phyloP scores from a whole-genome alignment of 2,329 filamentous ascomycete genomes.

The Diaporthe citri region DNA sequence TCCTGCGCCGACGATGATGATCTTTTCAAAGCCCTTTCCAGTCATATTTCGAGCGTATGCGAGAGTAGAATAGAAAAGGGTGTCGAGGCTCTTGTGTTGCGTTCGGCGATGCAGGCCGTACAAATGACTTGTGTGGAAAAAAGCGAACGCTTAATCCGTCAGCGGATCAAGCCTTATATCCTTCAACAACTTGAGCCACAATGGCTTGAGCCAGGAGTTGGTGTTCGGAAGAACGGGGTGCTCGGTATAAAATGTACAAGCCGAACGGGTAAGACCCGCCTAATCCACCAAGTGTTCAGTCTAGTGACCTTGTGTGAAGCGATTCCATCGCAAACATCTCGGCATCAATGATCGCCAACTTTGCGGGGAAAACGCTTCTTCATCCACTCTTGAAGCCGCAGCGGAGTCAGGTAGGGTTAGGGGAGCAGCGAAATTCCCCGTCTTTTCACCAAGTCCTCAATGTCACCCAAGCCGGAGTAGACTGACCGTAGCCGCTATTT shows the following conservation, averaged over 20 bases:
- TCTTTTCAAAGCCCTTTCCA: constrained; percentile 43
- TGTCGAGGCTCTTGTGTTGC: neutral
- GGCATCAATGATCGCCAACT: constrained; percentile 15
- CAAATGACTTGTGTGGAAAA: too few relatives aligned
- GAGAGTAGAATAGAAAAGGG: neutral
- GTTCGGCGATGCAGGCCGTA: neutral
- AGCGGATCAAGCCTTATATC: too few relatives aligned
- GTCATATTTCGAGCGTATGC: constrained; percentile 3
- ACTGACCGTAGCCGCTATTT: neutral
- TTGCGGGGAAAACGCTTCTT: constrained; percentile 24
- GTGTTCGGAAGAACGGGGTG: neutral
- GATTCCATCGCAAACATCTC: constrained; percentile 5
- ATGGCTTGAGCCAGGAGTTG: neutral
- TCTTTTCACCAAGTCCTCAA: neutral
- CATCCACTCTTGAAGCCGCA: neutral
- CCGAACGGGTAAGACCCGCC: constrained; percentile 3
- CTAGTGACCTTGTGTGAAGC: constrained; percentile 1
- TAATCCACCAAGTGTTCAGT: neutral
- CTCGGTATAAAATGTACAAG: constrained; percentile 19
- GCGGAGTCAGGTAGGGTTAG: constrained; percentile 9
- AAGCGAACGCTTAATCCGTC: too few relatives aligned
- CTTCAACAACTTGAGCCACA: neutral
- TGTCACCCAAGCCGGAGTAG: neutral
- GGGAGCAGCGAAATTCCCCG: neutral
- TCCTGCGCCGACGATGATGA: constrained; percentile 62